Evolutionary conservation across 805 yeast genomes (phyloP), one percentile per base, ranked within the genome.

Genomic region (Pichia manshurica): DNA sequence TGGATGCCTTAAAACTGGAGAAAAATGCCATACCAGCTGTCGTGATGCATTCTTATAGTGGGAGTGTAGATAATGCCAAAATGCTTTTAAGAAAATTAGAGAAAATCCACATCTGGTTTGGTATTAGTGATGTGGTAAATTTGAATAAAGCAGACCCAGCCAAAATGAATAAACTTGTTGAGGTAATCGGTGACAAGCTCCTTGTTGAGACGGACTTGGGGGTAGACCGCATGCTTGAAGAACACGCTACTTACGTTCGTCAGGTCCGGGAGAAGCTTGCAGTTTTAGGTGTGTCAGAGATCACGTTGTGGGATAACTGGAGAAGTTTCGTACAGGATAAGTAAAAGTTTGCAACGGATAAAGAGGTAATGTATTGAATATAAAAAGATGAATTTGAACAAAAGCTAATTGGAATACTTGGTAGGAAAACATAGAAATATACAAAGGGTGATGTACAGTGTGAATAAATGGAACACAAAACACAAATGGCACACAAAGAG

Each of bases 11-110:
- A 2, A 1, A 16, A 5, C 16, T 13, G 9, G 53, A 55, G 2
- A 60, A 63, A 10, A 63, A 74, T 3, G 61, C 69, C 3, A 64
- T 19, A 3, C 43, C 43, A 5, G 35, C 13, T 3, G 34, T 89
- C 1, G 78, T 87, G 34, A 70, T 93, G 21, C 98, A 91, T 60
- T 87, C 96, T 0, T 93, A 81, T 62, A 79, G 88, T 7, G 98
- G 98, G 0, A 82, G 95, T 2, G 52, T 71, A 0, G 96, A 88
- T 38, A 87, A 81, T 49, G 76, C 83, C 15, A 60, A 68, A 46
- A 45, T 69, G 38, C 77, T 83, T 72, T 58, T 75, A 42, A 66
- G 5, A 4, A 16, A 65, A 51, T 58, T 76, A 40, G 39, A 60
- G 39, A 67, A 60, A 54, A 53, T 65, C 48, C 76, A 78, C 44